Conservation (phyloP, 805 yeast genomes). For the Blastobotrys muscicola region DNA sequence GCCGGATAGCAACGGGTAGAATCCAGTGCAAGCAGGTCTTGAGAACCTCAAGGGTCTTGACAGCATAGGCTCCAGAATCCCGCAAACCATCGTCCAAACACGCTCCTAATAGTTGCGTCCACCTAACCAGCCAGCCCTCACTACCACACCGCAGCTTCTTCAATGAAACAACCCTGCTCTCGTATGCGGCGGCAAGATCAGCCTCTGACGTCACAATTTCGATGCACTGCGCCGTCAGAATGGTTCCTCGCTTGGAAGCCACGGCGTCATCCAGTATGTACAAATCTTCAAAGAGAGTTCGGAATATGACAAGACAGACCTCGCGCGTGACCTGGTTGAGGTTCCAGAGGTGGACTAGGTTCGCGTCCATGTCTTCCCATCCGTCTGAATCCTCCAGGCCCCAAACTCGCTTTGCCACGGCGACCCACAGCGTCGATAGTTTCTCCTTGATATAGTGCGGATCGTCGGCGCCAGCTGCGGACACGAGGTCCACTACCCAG, state of each 20-base stretch:
- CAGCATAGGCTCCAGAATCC: conserved; percentile 38
- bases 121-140: conserved; percentile 81
- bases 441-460: conserved; percentile 90
- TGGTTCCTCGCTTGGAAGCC: conserved; percentile 69
- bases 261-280: conserved; percentile 86
- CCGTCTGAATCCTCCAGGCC: conserved; percentile 48
- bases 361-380: conserved; percentile 83
- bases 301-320: conserved; percentile 61
- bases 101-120: conserved; percentile 46
- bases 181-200: conserved; percentile 53
- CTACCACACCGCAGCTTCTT: conserved; percentile 54
- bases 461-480: conserved; percentile 49
- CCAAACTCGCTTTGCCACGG: conserved; percentile 86
- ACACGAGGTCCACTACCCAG: conserved; percentile 78
- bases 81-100: conserved; percentile 30
- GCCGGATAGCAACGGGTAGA: conserved; percentile 60
- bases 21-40: conserved; percentile 92
- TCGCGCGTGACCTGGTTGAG: conserved; percentile 57
- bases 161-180: conserved; percentile 49
- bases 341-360: conserved; percentile 68
- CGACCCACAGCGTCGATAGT: conserved; percentile 83
- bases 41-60: conserved; percentile 67
- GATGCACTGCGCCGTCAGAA: conserved; percentile 73
- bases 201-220: conserved; percentile 69
- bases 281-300: conserved; percentile 88